Conservation (phyloP, 2,329 filamentous ascomycete species). For the Thelonectria discophora region DNA sequence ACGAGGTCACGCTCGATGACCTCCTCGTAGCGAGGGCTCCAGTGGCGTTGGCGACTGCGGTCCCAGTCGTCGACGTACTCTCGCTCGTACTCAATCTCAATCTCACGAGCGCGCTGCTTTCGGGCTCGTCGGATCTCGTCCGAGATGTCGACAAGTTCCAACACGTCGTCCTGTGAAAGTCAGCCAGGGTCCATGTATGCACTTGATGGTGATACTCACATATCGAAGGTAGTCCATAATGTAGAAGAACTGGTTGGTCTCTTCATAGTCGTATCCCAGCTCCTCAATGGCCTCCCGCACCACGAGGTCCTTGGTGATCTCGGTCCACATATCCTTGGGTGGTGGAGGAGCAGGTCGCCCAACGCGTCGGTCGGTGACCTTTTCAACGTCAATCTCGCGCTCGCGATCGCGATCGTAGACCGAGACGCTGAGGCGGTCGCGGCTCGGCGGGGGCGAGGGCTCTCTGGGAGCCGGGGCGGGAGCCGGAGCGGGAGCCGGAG, state of each 20-base stretch:
- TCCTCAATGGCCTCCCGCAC: conserved; percentile 86
- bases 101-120: conserved; percentile 61
- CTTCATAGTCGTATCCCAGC: conserved; percentile 87
- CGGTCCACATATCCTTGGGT: conserved; percentile 85
- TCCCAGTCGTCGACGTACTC: conserved; percentile 63
- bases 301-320: conserved; percentile 94
- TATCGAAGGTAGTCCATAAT: conserved; percentile 89
- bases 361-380: conserved; percentile 62
- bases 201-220: conserved; percentile 64
- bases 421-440: conserved; percentile 56
- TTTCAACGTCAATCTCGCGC: conserved; percentile 63
- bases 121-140: conserved; percentile 79
- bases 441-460: conserved; percentile 42
- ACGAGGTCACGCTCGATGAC: conserved; percentile 74
- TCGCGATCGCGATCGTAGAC: conserved; percentile 58
- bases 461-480: conserved; percentile 37
- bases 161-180: conserved; percentile 79
- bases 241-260: conserved; percentile 90
- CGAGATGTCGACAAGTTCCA: conserved; percentile 82
- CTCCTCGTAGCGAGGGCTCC: conserved; percentile 61
- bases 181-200: conserved; percentile 38
- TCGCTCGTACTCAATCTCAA: conserved; percentile 67
- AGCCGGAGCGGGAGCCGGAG: conserved; percentile 31
- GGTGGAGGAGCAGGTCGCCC: conserved; percentile 50
- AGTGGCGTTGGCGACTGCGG: conserved; percentile 50